phyloP scores from a whole-genome alignment of 176 grass and related monocot species.

The Themeda triandra region DNA sequence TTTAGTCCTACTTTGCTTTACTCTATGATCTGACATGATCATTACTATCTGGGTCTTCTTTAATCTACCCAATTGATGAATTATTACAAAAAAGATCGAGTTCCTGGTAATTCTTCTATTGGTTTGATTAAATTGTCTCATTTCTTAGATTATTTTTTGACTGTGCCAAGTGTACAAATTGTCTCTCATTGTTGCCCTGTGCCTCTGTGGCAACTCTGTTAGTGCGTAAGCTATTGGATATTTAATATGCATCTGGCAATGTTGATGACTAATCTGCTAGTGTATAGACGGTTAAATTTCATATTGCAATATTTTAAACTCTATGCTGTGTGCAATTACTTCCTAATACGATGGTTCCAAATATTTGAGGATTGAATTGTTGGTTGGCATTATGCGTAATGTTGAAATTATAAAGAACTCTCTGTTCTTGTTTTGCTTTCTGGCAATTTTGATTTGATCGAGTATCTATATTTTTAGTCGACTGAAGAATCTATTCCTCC shows the following conservation, averaged over 20 bases:
- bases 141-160: not conserved
- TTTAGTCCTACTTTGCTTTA: not conserved
- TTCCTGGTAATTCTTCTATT: not conserved
- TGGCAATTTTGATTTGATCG: slow-evolving; percentile 18
- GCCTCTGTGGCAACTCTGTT: not conserved
- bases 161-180: not conserved
- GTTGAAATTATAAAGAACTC: not conserved
- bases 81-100: not conserved
- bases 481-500: not conserved
- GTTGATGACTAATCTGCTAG: not conserved
- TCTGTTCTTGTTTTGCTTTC: not conserved
- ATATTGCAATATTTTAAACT: not conserved
- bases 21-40: not conserved
- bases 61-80: not conserved
- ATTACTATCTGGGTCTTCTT: not conserved
- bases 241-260: not conserved
- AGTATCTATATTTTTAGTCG: not conserved
- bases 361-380: not conserved
- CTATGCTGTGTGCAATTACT: not conserved
- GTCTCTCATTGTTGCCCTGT: not conserved
- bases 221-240: not conserved
- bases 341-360: slow-evolving; percentile 1
- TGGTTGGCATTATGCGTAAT: not conserved
- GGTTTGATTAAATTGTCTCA: not conserved
- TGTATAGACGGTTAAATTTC: not conserved